Conservation (phyloP, 148 eudicot genomes). For the Silene conica region DNA sequence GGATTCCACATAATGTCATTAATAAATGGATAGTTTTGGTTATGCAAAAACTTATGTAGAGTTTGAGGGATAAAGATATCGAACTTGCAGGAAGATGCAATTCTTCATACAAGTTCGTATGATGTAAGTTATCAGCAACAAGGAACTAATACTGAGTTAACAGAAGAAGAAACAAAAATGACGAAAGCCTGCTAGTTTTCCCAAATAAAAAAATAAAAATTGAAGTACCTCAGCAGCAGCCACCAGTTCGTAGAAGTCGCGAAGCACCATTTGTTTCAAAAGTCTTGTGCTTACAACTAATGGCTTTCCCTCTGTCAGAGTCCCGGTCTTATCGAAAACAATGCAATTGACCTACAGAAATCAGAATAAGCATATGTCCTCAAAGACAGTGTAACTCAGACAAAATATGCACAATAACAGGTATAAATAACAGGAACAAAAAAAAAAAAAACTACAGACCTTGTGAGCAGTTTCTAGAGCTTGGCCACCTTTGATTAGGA, state of each 20-base stretch:
- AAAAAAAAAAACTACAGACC: constrained; percentile 34
- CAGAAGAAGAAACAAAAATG: too few relatives aligned
- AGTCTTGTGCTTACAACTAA: constrained; percentile 67
- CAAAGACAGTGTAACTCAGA: too few relatives aligned
- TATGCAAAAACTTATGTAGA: too few relatives aligned
- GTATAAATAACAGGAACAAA: background rate
- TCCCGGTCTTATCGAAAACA: constrained; percentile 98
- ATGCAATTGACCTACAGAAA: constrained; percentile 76
- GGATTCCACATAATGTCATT: too few relatives aligned
- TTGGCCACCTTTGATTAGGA: constrained; percentile 94
- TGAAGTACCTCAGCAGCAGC: constrained; percentile 86
- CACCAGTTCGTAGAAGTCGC: constrained; percentile 64
- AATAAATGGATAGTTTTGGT: too few relatives aligned
- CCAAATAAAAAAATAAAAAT: background rate
- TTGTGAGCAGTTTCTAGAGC: constrained; percentile 91
- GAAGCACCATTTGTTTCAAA: constrained; percentile 58
- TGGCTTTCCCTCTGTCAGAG: constrained; percentile 89
- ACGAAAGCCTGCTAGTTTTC: background rate
- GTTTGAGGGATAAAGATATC: too few relatives aligned
- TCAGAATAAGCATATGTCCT: background rate
- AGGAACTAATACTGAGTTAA: too few relatives aligned
- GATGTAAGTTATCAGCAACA: too few relatives aligned
- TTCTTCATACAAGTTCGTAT: too few relatives aligned
- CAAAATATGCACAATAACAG: too few relatives aligned
- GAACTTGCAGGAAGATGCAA: too few relatives aligned